Percentiles rank a stretch among this genome's conserved stretches.
These are phyloP conservation scores for Penicillium janthinellum DNA, from an alignment of 2,329 filamentous ascomycete genomes.

Conservation along the genomic window DNA sequence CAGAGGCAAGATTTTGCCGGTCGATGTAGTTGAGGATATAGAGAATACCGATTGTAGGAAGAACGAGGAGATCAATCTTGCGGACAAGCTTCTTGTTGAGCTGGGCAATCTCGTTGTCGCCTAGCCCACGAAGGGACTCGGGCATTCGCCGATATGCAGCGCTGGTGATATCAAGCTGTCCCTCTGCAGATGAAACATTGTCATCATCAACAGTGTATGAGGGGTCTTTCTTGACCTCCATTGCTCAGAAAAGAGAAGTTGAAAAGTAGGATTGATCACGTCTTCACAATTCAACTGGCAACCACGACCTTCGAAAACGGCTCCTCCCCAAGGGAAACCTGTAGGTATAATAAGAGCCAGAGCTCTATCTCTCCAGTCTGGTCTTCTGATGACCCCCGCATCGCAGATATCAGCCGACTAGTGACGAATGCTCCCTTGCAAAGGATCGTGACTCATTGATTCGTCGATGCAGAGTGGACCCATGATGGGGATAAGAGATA, in stretches of 20 bases:
- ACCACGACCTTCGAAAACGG: not conserved
- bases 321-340: not conserved
- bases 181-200: conserved; percentile 27
- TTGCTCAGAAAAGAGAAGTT: not conserved
- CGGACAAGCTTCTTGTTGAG: conserved; percentile 30
- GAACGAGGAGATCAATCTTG: conserved; percentile 36
- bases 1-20: conserved; percentile 41
- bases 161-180: conserved; percentile 20
- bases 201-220: conserved; percentile 12
- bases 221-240: conserved; percentile 25
- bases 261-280: conserved; percentile 1
- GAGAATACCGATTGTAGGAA: conserved; percentile 39
- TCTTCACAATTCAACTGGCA: not conserved
- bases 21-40: conserved; percentile 49
- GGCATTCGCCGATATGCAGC: conserved; percentile 26
- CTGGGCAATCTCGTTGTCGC: conserved; percentile 22
- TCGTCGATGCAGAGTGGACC: conserved; percentile 10
- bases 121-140: conserved; percentile 27
- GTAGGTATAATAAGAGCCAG: conserved; percentile 4
- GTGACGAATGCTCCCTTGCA: conserved; percentile 4
- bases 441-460: conserved; percentile 19
- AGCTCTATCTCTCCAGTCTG: conserved; percentile 2
- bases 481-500: conserved; percentile 9
- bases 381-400: conserved; percentile 1
- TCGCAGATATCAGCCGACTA: conserved; percentile 9